Evolutionary conservation across 768 basidiomycete genomes (phyloP).

Genomic region (Termitomyces sp.): DNA sequence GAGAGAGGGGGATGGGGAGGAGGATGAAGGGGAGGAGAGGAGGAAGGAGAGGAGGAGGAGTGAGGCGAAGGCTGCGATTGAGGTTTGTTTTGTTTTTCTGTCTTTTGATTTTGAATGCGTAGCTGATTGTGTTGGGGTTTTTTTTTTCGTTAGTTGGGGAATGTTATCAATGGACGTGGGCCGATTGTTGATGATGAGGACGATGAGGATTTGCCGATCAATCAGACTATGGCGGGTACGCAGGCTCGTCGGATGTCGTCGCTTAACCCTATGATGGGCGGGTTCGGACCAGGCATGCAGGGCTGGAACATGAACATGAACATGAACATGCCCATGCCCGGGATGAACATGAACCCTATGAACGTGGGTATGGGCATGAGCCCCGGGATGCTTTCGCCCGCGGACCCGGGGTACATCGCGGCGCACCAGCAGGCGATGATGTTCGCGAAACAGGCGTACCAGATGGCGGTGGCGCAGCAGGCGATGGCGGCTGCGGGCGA

Average conservation of each 20-base stretch:
- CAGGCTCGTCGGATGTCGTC: constrained; percentile 35
- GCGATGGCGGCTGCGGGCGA: constrained; percentile 87
- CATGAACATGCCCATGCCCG: constrained; percentile 18
- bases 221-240: constrained; percentile 29
- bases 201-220: constrained; percentile 46
- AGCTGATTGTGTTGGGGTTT: background rate
- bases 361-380: constrained; percentile 21
- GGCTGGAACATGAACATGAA: constrained; percentile 21
- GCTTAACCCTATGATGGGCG: constrained; percentile 45
- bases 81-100: constrained; percentile 49
- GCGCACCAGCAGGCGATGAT: constrained; percentile 90
- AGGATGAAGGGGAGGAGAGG: constrained; percentile 56
- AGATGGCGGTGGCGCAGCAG: constrained; percentile 87
- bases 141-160: constrained; percentile 62
- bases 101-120: constrained; percentile 8
- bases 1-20: constrained; percentile 51
- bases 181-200: constrained; percentile 57
- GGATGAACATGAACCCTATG: constrained; percentile 21
- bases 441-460: constrained; percentile 85
- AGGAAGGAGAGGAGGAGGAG: constrained; percentile 72
- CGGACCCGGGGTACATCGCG: constrained; percentile 57
- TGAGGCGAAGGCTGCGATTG: constrained; percentile 85
- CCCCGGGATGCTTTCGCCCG: constrained; percentile 37
- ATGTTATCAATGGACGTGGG: constrained; percentile 77
- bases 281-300: constrained; percentile 20